Base-by-base conservation (phyloP, 129 eudicot genomes). In the Flaveria trinervia region DNA sequence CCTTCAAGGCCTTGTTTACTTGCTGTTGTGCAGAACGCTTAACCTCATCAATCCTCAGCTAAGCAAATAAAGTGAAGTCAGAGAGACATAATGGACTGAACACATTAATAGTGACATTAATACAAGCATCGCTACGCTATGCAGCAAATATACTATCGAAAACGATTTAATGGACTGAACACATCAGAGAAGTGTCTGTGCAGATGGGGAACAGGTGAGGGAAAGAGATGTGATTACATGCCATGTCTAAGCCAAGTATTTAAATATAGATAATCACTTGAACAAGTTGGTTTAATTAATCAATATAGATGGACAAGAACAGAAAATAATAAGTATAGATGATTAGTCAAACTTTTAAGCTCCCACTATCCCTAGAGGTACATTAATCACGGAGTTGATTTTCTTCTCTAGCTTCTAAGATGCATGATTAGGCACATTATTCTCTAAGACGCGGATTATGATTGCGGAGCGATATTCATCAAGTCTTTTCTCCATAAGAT, bases 11-110 rank as follows among this genome's bases (percentile, higher is more conserved):
- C 75, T 76, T 89, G 85, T 90, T 89, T 77, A 95, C 89, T 86
- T 89, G 94, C 51, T 88, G 86, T 73, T 92, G 92, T 78, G 99
- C 99, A 65, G 94, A 89, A 28, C 99, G 97, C 83, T 85, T 95
- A 79, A 95, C 97, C 85, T 88, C 99, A 86, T 95, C 96, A 71
- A 95, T 88, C 46, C 96, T 95, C 86, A 84, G 85, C 99, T 95
- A 72, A 52, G 46, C 76, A 83, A 55, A 65, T 17, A 77, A 72
- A 17, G 33, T 68, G 41, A 60, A 14, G 44, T 71, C 76, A 67
- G 77, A 10, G 23, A 56, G 18, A 66, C 60, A 71, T 17, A 67
- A 20, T 43, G 48, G 44, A 75, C 51, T 55, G 44, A 48, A 30
- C 71, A 50, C 57, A 67, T 61, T 22, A 14, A 56, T 43, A 79